Conservation (phyloP, 192 early-diverging fungal species). For the Spinellus fusiger region DNA sequence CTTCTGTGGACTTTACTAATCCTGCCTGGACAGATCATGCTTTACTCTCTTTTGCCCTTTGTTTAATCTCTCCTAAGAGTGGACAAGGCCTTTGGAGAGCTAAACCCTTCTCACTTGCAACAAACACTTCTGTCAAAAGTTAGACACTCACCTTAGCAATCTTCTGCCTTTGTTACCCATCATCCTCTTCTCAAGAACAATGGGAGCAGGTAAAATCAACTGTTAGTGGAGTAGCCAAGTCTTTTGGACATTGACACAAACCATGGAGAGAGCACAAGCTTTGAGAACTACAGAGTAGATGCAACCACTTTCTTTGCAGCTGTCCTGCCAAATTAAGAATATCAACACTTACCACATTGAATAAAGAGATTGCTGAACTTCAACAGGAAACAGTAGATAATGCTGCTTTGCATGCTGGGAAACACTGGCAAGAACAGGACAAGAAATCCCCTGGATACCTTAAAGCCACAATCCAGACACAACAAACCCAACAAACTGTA, state of each 20-base stretch:
- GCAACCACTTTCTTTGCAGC: neutral
- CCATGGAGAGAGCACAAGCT: neutral
- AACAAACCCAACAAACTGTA: neutral
- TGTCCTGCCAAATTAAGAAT: too few relatives aligned
- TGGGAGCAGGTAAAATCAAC: neutral
- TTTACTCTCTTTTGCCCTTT: neutral
- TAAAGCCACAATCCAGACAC: neutral
- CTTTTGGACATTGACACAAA: neutral
- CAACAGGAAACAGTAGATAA: neutral
- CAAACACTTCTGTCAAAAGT: neutral
- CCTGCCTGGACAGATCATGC: neutral
- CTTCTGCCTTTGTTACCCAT: neutral
- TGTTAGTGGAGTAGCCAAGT: neutral
- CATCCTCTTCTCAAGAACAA: neutral
- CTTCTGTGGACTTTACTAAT: neutral
- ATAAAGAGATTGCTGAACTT: neutral
- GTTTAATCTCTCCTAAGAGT: too few relatives aligned
- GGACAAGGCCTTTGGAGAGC: neutral
- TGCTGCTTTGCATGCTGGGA: neutral
- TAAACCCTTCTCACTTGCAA: neutral
- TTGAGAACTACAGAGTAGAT: neutral
- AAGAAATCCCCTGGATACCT: too few relatives aligned
- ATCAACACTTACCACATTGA: neutral
- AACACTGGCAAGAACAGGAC: neutral
- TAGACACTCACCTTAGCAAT: neutral